Base-by-base conservation (phyloP, 2,329 filamentous ascomycete genomes). In the Plenodomus lindquistii region DNA sequence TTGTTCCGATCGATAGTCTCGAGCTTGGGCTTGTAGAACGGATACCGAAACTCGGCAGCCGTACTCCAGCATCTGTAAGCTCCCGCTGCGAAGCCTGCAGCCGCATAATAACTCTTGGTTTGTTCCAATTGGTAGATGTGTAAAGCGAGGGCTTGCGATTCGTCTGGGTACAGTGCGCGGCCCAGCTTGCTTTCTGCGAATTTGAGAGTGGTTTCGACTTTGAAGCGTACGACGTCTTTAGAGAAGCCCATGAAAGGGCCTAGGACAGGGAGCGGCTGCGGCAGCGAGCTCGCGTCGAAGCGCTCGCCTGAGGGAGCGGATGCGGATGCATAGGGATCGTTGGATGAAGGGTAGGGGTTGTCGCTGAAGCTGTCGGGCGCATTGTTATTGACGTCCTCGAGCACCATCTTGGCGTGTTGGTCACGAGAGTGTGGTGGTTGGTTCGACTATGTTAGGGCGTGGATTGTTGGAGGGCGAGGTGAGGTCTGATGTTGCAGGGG, bases 121-220 rank as follows among this genome's bases (percentile, higher is more conserved):
- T 70, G 59, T 27, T 75, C 58, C 4, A 66, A 63, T 36, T 73
- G 66, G 18, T 73, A 70, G 21, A 72, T 60, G 48, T 77, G 71
- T 46, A 56, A 71, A 10, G 74, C 71, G 11, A 78, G 57, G 0
- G 75, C 74, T 42, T 77, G 72, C 6, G 72, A 65, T 59, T 79
- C 77, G 11, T 75, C 70, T 17, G 70, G 62, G 5, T 65, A 66
- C 11, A 77, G 41, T 1, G 69, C 63, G 10, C 77, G 69, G 4
- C 69, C 61, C 9, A 78, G 45, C 11, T 71, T 60, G 22, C 62
- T 50, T 59, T 70, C 52, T 39, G 60, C 62, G 53, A 65, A 60
- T 42, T 63, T 57, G 24, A 77, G 63, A 1, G 63, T 67, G 2
- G 61, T 56, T 27, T 67, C 62, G 4, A 71, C 55, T 40, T 65